Base-by-base conservation (phyloP, 2,329 filamentous ascomycete genomes). In the Teratosphaeria destructans region DNA sequence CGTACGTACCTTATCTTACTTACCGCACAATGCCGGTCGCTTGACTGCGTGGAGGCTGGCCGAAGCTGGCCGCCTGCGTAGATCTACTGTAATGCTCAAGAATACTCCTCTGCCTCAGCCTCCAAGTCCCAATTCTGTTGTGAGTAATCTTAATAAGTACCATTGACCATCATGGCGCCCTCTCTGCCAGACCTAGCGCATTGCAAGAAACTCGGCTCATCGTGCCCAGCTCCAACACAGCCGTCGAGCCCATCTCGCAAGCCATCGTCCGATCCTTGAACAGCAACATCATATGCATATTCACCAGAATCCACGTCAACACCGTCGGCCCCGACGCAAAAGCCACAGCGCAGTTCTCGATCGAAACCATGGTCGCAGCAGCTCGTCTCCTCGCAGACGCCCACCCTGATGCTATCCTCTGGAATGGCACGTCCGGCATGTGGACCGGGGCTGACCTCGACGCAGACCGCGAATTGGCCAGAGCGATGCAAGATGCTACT, bases 151-250 rank as follows among this genome's bases (percentile, higher is more conserved):
- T 43, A 39, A 39, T 8, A 49, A 23, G 8, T 47, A 14, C 4
- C n/a, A 26, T 27, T 27, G n/a, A 16, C 37, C 5, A 55, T 29
- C 26, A 61, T 61, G 59, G 4, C 59, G 5, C 16, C 43, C 10
- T 11, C 58, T 26, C 37, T 61, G 16, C 61, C 61, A 52, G 54
- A 64, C 55, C 64, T 67, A 34, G 47, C 55, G 19, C 62, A 62
- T 12, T 60, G 62, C 56, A 56, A 55, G 53, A 65, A 65, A 53
- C 58, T 78, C 34, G 77, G 75, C 55, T 79, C 54, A 72, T 78
- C 32, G 72, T 76, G 29, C 76, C 76, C 16, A 75, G 72, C 47
- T 77, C 76, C 57, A 78, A 78, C 64, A 78, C 75, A 11, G 71
- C 72, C 3, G 70, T 78, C 19, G 77, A 78, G 64, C 75, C 76